Evolutionary conservation across 495 filamentous ascomycete species (phyloP).

Genomic region (Cenococcum geophilum): DNA sequence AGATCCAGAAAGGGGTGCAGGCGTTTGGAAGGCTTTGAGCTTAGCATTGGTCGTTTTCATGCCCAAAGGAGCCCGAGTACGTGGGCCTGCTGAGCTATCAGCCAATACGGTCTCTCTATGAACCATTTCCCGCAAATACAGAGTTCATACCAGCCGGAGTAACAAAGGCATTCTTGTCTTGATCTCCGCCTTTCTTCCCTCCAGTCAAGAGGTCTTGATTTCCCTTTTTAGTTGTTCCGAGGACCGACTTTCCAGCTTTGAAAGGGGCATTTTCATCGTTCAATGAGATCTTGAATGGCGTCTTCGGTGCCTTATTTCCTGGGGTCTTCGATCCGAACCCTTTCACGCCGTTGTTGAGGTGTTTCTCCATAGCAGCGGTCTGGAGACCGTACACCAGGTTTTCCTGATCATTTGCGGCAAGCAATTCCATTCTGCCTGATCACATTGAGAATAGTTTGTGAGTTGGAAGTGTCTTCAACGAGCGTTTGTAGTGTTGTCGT

Average conservation of each 20-base stretch:
- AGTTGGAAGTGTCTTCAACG: constrained; percentile 23
- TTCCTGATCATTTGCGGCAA: constrained; percentile 80
- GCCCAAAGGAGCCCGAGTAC: constrained; percentile 74
- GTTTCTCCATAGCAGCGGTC: constrained; percentile 68
- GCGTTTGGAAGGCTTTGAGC: constrained; percentile 62
- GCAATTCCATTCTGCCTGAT: constrained; percentile 49
- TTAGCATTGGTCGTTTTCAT: constrained; percentile 96
- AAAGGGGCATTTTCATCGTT: constrained; percentile 83
- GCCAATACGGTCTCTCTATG: background rate
- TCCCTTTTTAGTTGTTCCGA: constrained; percentile 56
- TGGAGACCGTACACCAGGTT: constrained; percentile 76
- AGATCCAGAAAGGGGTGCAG: constrained; percentile 46
- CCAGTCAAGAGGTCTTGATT: constrained; percentile 58
- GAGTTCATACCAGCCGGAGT: constrained; percentile 67
- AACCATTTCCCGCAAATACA: background rate
- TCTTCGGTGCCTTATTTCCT: constrained; percentile 67
- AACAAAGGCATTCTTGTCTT: constrained; percentile 57
- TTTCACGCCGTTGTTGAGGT: constrained; percentile 61
- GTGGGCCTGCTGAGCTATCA: constrained; percentile 48
- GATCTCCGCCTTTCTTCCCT: constrained; percentile 53
- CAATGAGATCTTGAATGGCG: constrained; percentile 72
- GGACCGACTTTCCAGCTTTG: constrained; percentile 54
- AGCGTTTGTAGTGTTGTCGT: constrained; percentile 5
- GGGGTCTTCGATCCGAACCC: constrained; percentile 72
- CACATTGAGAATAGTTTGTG: constrained; percentile 10